Evolutionary conservation across 768 basidiomycete genomes (phyloP).

Genomic region (Naganishia randhawae): DNA sequence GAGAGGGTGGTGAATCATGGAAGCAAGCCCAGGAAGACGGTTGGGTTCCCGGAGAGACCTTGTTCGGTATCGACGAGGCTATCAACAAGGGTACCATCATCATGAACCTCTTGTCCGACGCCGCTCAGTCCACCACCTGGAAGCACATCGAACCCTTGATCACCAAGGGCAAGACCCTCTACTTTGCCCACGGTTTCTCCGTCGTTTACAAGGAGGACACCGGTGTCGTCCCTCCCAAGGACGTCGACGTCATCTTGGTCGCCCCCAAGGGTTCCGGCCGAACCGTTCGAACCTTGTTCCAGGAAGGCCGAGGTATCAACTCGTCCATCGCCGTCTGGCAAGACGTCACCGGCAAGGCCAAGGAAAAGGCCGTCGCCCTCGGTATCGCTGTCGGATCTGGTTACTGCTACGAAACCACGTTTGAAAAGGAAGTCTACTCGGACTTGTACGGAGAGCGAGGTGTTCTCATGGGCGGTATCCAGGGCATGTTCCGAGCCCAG

Average conservation of each 20-base stretch:
- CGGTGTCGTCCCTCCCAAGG: conserved; percentile 79
- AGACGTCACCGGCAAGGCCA: conserved; percentile 95
- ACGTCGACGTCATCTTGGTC: conserved; percentile 98
- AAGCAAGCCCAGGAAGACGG: conserved; percentile 90
- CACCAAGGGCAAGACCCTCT: conserved; percentile 99
- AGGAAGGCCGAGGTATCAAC: conserved; percentile 80
- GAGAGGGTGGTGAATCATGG: conserved; percentile 95
- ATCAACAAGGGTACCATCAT: conserved; percentile 94
- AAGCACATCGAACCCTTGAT: conserved; percentile 80
- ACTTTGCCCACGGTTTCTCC: conserved; percentile 99
- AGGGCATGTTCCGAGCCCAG: conserved; percentile 98
- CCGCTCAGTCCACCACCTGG: conserved; percentile 98
- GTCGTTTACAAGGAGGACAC: conserved; percentile 98
- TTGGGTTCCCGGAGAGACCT: conserved; percentile 95
- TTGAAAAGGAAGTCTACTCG: conserved; percentile 98
- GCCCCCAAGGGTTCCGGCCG: conserved; percentile 98
- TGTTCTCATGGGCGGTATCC: conserved; percentile 97
- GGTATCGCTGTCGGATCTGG: conserved; percentile 89
- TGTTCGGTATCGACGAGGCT: conserved; percentile 97
- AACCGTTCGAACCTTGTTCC: conserved; percentile 98
- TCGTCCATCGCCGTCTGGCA: conserved; percentile 92
- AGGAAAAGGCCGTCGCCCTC: conserved; percentile 91
- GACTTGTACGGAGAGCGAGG: conserved; percentile 99
- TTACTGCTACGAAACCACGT: conserved; percentile 98
- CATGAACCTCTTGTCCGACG: conserved; percentile 99